Evolutionary conservation across 2,329 filamentous ascomycete species (phyloP), one percentile per base, ranked within the genome.

Genomic region (Ceratocystis diversiconidia): DNA sequence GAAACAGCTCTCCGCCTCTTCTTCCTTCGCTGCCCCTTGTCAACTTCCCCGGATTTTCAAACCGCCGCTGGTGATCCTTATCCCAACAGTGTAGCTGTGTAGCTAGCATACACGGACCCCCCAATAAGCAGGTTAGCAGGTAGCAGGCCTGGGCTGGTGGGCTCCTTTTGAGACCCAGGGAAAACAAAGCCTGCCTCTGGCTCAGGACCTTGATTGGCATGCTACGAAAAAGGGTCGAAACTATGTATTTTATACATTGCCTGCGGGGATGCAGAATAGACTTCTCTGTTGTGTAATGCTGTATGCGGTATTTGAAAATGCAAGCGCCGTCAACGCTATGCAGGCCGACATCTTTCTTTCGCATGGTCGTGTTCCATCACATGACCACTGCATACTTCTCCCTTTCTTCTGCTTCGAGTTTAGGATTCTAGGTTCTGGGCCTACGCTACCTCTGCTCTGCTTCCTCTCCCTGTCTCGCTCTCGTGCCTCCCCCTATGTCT

Each of bases 41-140:
- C 59, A 15, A 62, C 43, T 62, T 62, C 60, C 60, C 60, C 60
- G 41, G 60, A 62, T 62, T 62, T 62, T 43, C 60, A 57, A 30
- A 28, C 22, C 52, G 25, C 22, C 52, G 52, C 28, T 10, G 22
- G 28, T 5, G 52, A 57, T 43, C 36, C 36, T 62, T 28, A 28
- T 46, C 8, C 36, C 36, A 62, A 19, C 60, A 43, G 28, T 30
- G 5, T 5, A 30, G 28, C 28, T 7, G 46, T 50, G n/a, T 22
- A 25, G 30, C 19, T 19, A 61, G 8, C 59, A 41, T 19, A 61
- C 19, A 43, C 59, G 19, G 59, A 41, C 32, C 19, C 19, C 8
- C 8, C 6, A n/a, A 41, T 41, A 1, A 12, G 12, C 36, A 41
- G 28, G 28, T 4, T 28, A 28, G 5, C 28, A 28, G 28, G 28